These are phyloP conservation scores for Mayamaea pseudoterrestris DNA, from an alignment of 108 stramenopile genomes.

Conservation along the genomic window DNA sequence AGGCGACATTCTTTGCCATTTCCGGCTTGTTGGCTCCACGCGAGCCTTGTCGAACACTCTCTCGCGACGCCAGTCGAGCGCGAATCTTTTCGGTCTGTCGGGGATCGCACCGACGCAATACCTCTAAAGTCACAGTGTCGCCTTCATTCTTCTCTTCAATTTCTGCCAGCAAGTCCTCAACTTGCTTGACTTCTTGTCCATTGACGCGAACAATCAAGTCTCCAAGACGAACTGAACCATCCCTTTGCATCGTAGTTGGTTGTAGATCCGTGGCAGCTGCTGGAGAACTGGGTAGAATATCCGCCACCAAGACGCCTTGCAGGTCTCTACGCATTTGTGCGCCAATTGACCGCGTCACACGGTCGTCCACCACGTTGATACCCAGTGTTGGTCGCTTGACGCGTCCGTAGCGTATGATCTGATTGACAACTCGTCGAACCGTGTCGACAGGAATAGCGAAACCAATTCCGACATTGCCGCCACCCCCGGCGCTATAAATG, in stretches of 20 bases:
- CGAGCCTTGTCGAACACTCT: no score
- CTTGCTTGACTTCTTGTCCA: constrained; percentile 35
- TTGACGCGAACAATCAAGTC: constrained; percentile 48
- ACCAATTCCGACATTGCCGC: constrained; percentile 58
- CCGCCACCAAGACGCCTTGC: constrained; percentile 48
- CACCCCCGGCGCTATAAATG: constrained; percentile 65
- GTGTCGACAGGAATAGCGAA: constrained; percentile 85
- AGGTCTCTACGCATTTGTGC: constrained; percentile 31
- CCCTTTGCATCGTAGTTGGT: constrained; percentile 18
- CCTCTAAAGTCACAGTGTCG: constrained; percentile 48
- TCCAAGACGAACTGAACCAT: constrained; percentile 42
- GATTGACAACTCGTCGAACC: constrained; percentile 55
- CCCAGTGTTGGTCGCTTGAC: constrained; percentile 74
- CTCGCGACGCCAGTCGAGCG: constrained; percentile 3
- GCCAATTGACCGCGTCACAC: constrained; percentile 32
- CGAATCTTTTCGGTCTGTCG: background rate
- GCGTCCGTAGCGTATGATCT: constrained; percentile 64
- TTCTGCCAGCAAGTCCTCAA: constrained; percentile 53
- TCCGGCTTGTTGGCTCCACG: no score
- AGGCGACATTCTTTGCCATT: no score
- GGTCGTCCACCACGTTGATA: constrained; percentile 54
- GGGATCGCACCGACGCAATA: constrained; percentile 21
- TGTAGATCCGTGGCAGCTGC: constrained; percentile 29
- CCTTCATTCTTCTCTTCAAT: constrained; percentile 68
- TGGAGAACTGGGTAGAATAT: constrained; percentile 36